Evolutionary conservation across 2,329 filamentous ascomycete genomes (phyloP).

Genomic region (Scleromitrula shiraiana): DNA sequence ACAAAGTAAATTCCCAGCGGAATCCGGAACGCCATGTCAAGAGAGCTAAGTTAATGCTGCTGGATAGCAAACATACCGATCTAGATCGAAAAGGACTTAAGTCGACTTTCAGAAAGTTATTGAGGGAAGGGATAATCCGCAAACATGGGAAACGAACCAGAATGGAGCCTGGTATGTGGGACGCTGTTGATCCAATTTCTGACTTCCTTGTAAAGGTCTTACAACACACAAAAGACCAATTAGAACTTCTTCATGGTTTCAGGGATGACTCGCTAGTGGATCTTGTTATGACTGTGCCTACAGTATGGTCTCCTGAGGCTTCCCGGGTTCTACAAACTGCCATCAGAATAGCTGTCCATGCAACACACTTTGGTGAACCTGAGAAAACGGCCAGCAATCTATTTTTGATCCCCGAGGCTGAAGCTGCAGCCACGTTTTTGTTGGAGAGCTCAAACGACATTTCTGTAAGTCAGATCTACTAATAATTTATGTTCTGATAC

Average conservation of each 20-base stretch:
- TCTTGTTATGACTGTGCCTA: slow-evolving; percentile 9
- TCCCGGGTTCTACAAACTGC: slow-evolving; percentile 10
- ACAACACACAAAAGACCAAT: slow-evolving; percentile 14
- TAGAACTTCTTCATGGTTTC: slow-evolving; percentile 6
- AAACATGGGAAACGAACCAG: slow-evolving; percentile 9
- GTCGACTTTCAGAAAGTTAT: slow-evolving; percentile 1
- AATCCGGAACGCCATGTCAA: slow-evolving; percentile 7
- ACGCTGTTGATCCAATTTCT: slow-evolving; percentile 15
- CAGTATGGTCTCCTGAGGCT: slow-evolving; percentile 11
- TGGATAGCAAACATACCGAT: slow-evolving; percentile 9
- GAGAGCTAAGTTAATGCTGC: slow-evolving; percentile 15
- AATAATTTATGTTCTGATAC: background rate
- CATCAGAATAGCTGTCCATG: slow-evolving; percentile 9
- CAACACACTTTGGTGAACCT: slow-evolving; percentile 10
- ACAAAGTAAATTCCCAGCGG: slow-evolving; percentile 1
- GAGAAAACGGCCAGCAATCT: slow-evolving; percentile 21
- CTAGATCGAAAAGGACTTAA: slow-evolving; percentile 11
- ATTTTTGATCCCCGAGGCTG: slow-evolving; percentile 27
- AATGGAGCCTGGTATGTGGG: slow-evolving; percentile 1
- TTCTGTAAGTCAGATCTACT: slow-evolving; percentile 2
- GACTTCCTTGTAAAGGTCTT: slow-evolving; percentile 15
- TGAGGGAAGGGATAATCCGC: slow-evolving; percentile 11
- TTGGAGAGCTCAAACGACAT: slow-evolving; percentile 15
- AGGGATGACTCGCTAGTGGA: slow-evolving; percentile 7
- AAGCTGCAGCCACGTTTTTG: slow-evolving; percentile 26